A percentile compares a stretch with the other conserved stretches of the same genome.
phyloP scores from a whole-genome alignment of 805 yeast species.

The Candida xiaguanensis region DNA sequence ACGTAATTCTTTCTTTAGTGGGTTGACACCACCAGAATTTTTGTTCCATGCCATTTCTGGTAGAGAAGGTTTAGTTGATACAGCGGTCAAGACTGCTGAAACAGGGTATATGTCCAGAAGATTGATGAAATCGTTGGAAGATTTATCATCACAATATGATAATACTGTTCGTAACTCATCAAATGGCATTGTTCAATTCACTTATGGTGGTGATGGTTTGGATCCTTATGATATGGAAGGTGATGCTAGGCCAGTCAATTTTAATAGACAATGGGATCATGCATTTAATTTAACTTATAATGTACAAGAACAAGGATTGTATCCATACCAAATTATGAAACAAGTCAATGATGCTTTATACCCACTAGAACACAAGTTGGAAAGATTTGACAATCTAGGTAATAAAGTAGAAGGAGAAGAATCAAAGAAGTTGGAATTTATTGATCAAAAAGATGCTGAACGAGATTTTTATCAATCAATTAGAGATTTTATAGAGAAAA shows the following conservation, averaged over 20 bases:
- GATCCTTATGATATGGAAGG: constrained; percentile 99
- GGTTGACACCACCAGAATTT: constrained; percentile 94
- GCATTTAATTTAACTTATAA: constrained; percentile 70
- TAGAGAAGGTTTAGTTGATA: constrained; percentile 98
- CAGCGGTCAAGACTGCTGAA: constrained; percentile 99
- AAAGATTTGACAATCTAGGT: constrained; percentile 75
- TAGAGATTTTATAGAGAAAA: constrained; percentile 54
- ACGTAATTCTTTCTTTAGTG: constrained; percentile 90
- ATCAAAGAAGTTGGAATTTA: constrained; percentile 52
- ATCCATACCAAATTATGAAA: constrained; percentile 66
- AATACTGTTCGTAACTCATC: constrained; percentile 92
- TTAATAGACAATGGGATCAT: constrained; percentile 92
- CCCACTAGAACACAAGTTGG: constrained; percentile 58
- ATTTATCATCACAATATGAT: constrained; percentile 89
- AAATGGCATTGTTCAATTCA: constrained; percentile 95
- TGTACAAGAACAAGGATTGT: constrained; percentile 49
- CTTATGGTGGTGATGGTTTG: constrained; percentile 97
- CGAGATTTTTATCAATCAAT: constrained; percentile 79
- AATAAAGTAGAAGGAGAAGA: constrained; percentile 39
- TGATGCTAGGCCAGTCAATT: constrained; percentile 94
- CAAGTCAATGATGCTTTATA: constrained; percentile 51
- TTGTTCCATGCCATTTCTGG: constrained; percentile 98
- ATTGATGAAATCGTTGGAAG: constrained; percentile 96
- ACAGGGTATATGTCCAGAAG: constrained; percentile 99
- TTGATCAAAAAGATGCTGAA: constrained; percentile 86